phyloP scores from a whole-genome alignment of 208 protist genomes.

The Leishmania turanica region DNA sequence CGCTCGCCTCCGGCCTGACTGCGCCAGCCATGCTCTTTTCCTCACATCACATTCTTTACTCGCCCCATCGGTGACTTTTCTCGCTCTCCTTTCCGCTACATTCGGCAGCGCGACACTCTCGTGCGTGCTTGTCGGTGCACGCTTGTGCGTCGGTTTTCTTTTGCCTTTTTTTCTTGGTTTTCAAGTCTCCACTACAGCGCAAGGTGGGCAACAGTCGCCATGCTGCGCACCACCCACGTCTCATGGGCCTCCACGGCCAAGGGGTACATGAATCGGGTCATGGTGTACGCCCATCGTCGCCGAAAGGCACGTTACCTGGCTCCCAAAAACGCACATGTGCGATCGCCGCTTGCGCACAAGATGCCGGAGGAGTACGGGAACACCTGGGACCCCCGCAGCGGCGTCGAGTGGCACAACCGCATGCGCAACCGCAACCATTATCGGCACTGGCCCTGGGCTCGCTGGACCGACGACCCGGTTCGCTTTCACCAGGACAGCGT shows the following conservation, averaged over 20 bases:
- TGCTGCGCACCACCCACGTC: slow-evolving; percentile 35
- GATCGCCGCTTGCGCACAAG: slow-evolving; percentile 70
- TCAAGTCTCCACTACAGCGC: neutral
- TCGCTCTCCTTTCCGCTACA: neutral
- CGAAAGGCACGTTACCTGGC: slow-evolving; percentile 59
- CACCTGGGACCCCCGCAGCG: slow-evolving; percentile 70
- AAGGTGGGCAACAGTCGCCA: neutral
- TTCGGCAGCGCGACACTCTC: neutral
- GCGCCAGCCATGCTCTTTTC: neutral
- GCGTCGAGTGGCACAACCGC: slow-evolving; percentile 83
- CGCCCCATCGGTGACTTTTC: neutral
- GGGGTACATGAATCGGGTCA: slow-evolving; percentile 82
- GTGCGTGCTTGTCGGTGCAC: neutral
- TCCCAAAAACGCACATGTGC: slow-evolving; percentile 50
- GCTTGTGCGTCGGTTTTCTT: neutral
- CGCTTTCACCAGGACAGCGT: slow-evolving; percentile 56
- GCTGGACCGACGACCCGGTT: slow-evolving; percentile 75
- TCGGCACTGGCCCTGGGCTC: slow-evolving; percentile 78
- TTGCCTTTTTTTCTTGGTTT: neutral
- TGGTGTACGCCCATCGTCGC: slow-evolving; percentile 82
- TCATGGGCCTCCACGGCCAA: slow-evolving; percentile 40
- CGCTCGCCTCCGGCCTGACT: neutral
- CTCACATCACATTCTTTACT: neutral
- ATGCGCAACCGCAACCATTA: slow-evolving; percentile 65
- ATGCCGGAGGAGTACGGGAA: slow-evolving; percentile 76